Conservation (phyloP, 495 filamentous ascomycete genomes). For the Cercophora newfieldiana region DNA sequence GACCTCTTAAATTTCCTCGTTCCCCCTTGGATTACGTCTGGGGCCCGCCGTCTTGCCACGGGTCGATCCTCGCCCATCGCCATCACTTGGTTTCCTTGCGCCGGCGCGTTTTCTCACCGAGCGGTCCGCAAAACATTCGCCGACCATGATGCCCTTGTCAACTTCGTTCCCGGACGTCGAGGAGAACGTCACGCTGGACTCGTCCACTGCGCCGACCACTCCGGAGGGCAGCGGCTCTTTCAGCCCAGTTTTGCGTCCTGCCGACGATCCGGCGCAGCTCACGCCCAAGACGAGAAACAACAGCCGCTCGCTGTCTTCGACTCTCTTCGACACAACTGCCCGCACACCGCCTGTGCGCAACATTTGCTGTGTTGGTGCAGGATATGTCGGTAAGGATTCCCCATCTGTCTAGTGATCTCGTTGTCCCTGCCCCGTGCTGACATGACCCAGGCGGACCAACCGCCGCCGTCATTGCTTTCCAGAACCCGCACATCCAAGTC, state of each 20-base stretch:
- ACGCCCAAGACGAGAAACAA: conserved; percentile 16
- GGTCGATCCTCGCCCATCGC: conserved; percentile 3
- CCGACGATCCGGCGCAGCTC: conserved; percentile 28
- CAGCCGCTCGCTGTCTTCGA: conserved; percentile 19
- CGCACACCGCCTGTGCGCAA: conserved; percentile 46
- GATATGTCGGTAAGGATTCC: conserved; percentile 30
- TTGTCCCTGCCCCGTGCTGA: neutral
- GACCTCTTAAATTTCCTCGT: conserved; percentile 19
- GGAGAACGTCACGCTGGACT: conserved; percentile 23
- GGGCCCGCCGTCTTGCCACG: neutral
- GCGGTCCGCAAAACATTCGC: neutral
- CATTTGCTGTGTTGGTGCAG: conserved; percentile 36
- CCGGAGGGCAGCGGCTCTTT: conserved; percentile 51
- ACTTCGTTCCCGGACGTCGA: conserved; percentile 22
- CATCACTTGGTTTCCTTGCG: neutral
- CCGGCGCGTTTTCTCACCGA: neutral
- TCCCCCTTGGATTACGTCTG: conserved; percentile 1
- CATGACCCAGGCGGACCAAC: conserved; percentile 64
- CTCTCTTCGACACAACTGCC: conserved; percentile 22
- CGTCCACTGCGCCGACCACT: conserved; percentile 54
- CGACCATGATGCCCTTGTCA: conserved; percentile 12
- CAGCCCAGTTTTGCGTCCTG: conserved; percentile 41
- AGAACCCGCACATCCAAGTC: conserved; percentile 67
- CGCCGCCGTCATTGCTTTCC: conserved; percentile 67
- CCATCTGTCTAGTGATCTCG: too few relatives aligned